Evolutionary conservation across 2,329 filamentous ascomycete genomes (phyloP).

Genomic region (Aurifilum marmelostoma): DNA sequence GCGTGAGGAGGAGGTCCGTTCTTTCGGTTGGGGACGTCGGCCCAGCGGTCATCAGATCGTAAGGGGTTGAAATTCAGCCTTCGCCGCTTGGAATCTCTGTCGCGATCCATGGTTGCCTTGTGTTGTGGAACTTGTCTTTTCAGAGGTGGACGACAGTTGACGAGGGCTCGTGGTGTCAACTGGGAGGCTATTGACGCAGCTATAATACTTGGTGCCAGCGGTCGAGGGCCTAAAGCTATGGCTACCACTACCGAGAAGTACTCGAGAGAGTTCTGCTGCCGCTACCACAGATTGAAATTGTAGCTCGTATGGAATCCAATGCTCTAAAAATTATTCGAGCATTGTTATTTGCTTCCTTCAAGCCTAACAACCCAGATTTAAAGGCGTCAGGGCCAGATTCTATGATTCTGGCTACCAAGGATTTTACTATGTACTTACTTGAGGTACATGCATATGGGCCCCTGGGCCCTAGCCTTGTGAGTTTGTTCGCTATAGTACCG

Average conservation of each 20-base stretch:
- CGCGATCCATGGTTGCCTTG: slow-evolving; percentile 35
- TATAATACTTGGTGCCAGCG: neutral
- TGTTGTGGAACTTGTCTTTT: neutral
- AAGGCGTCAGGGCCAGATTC: neutral
- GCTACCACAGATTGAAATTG: neutral
- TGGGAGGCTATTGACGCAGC: neutral
- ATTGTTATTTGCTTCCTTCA: too few species aligned
- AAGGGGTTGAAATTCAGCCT: slow-evolving; percentile 64
- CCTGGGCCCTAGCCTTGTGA: neutral
- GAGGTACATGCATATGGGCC: neutral
- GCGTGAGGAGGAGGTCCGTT: slow-evolving; percentile 42
- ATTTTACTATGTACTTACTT: neutral
- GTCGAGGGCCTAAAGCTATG: neutral
- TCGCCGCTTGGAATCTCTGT: slow-evolving; percentile 53
- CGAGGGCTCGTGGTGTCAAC: neutral
- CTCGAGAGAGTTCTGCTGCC: neutral
- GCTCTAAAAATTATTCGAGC: neutral
- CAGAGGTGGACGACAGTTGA: neutral
- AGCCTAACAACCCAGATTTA: neutral
- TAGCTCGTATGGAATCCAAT: neutral
- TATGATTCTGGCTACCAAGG: neutral
- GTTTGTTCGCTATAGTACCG: neutral
- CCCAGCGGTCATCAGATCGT: slow-evolving; percentile 59
- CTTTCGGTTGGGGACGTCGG: slow-evolving; percentile 52
- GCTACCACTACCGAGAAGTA: neutral